Evolutionary conservation across 331 rosid genomes (phyloP).

Genomic region (Pyrus hybrid): DNA sequence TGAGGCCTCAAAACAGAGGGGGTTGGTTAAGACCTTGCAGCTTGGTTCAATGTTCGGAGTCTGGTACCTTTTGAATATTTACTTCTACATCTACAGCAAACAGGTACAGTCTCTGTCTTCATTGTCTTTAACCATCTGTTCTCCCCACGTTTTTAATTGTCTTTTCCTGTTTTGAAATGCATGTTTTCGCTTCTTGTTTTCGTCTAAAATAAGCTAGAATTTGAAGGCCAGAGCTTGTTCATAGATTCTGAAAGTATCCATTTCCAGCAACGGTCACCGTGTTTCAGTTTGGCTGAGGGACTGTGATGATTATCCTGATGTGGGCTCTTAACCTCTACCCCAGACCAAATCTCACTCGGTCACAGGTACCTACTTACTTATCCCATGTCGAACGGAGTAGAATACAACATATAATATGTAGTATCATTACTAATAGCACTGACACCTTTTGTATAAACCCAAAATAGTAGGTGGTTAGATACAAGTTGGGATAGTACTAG

Average conservation of each 20-base stretch:
- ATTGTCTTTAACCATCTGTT: not conserved
- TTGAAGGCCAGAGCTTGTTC: constrained; percentile 32
- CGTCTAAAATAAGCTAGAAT: constrained; percentile 11
- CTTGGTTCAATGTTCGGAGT: constrained; percentile 65
- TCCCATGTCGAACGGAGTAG: not conserved
- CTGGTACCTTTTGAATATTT: constrained; percentile 82
- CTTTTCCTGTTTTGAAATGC: not conserved
- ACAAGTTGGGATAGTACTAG: not conserved
- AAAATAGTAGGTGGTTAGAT: not conserved
- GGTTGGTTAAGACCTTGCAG: constrained; percentile 24
- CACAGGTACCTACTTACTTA: constrained; percentile 37
- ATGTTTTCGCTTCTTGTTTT: not conserved
- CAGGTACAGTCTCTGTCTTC: constrained; percentile 64
- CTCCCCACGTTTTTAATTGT: not conserved
- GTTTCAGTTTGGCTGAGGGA: constrained; percentile 53
- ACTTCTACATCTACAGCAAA: constrained; percentile 75
- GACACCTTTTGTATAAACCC: not conserved
- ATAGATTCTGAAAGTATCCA: constrained; percentile 93
- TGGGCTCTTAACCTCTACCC: constrained; percentile 61
- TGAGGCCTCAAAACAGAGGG: constrained; percentile 18
- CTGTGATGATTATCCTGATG: constrained; percentile 47
- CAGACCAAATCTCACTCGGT: constrained; percentile 44
- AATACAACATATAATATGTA: not conserved
- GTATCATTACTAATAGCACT: not conserved
- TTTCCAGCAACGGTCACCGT: constrained; percentile 93